Evolutionary conservation across 345 rosid genomes (phyloP).

Genomic region (Citrus trifoliata): DNA sequence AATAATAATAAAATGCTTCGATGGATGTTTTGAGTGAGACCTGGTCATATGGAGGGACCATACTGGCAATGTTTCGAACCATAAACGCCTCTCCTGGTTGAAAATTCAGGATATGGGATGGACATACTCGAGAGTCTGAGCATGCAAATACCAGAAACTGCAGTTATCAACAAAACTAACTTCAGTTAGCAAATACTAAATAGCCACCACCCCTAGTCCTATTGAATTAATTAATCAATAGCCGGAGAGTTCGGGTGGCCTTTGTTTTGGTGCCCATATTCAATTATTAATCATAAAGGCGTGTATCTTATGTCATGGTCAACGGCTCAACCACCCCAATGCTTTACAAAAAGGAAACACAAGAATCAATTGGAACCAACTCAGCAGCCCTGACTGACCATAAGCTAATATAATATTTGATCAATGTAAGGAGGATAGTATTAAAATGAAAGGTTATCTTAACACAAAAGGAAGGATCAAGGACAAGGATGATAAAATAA

Average conservation of each 20-base stretch:
- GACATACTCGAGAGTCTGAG: constrained; percentile 96
- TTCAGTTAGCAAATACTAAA: background rate
- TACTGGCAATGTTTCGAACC: constrained; percentile 96
- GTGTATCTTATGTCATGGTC: background rate
- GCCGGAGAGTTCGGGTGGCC: background rate
- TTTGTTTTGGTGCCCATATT: background rate
- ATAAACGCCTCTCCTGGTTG: constrained; percentile 96
- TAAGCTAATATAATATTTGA: background rate
- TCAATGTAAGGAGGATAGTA: background rate
- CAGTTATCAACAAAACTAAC: constrained; percentile 3
- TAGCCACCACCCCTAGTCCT: too few relatives aligned
- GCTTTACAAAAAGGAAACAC: background rate
- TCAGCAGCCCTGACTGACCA: background rate
- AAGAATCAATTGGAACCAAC: background rate
- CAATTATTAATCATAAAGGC: background rate
- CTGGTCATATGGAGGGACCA: constrained; percentile 86
- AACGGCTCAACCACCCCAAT: background rate
- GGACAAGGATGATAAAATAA: too few relatives aligned
- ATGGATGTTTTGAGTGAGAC: constrained; percentile 21
- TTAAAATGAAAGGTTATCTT: background rate
- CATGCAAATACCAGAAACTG: constrained; percentile 97
- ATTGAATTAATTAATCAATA: too few relatives aligned
- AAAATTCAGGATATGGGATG: constrained; percentile 82
- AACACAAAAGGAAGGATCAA: background rate
- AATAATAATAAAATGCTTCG: too few relatives aligned